Evolutionary conservation across 495 filamentous ascomycete species (phyloP), one percentile per base, ranked within the genome.

Genomic region (Xanthoparmelia taractica): DNA sequence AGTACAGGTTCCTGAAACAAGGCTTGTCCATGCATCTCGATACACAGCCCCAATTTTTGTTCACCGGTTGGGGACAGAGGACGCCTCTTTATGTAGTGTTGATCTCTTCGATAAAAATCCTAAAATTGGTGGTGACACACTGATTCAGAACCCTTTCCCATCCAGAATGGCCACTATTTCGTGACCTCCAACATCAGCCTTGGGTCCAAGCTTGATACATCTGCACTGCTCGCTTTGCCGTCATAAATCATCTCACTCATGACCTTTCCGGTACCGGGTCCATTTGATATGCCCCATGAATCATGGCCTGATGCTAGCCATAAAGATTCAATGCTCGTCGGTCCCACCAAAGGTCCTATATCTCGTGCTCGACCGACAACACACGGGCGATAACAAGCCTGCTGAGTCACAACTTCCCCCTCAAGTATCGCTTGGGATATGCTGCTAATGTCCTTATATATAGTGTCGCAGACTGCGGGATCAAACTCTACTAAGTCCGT

Each of bases 291-390:
- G n/a, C 57, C 57, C 57, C 57, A 59, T 18, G 57, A 59, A 43
- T 59, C 57, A 20, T 59, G 57, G 57, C 57, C 57, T 31, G 57
- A 23, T 8, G 57, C 57, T 31, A 59, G 57, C 57, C 57, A 59
- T 15, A 59, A 31, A 15, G 57, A 40, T 36, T 43, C 15, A 25
- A 59, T 43, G 31, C 57, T 36, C 29, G 57, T 59, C 20, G 57
- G 57, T 59, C 57, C 57, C 8, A 59, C 57, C 25, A 59, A 31
- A 29, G 57, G 57, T 31, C 57, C 57, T 18, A 59, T 59, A 31
- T 59, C 57, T 41, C 57, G 57, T 41, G 7, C 31, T 43, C 57
- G 25, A 6, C 57, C 57, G 2, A 29, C 13, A 15, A 59, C 57
- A 36, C 41, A 29, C 6, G 57, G 57, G 2, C 57, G 57, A 25